Percentiles rank a stretch among this genome's conserved stretches.
Conservation (phyloP, 1,284 basidiomycete species). For the Apiotrichum domesticum region DNA sequence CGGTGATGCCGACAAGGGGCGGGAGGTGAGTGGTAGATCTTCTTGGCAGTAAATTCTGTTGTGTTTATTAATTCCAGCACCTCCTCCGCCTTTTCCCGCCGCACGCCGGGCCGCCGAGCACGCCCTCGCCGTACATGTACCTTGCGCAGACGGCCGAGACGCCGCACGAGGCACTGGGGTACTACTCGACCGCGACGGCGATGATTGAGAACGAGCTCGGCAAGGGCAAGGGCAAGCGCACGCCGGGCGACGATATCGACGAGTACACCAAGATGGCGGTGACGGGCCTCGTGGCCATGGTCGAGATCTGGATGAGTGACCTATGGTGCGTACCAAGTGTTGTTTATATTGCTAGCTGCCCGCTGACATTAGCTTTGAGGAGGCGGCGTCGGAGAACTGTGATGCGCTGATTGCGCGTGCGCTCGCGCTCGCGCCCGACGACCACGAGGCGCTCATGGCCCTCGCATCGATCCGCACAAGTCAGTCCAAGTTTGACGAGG, state of each 20-base stretch:
- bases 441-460: constrained; percentile 72
- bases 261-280: constrained; percentile 70
- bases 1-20: constrained; percentile 68
- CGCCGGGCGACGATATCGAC: constrained; percentile 54
- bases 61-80: constrained; percentile 23
- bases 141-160: constrained; percentile 74
- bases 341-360: not conserved
- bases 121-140: constrained; percentile 75
- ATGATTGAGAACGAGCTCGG: constrained; percentile 61
- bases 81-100: constrained; percentile 53
- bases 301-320: constrained; percentile 96
- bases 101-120: constrained; percentile 56
- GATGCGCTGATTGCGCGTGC: constrained; percentile 68
- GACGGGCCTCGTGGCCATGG: constrained; percentile 80
- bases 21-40: constrained; percentile 53
- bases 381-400: constrained; percentile 56
- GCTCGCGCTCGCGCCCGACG: constrained; percentile 65
- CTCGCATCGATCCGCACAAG: constrained; percentile 85
- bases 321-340: constrained; percentile 60
- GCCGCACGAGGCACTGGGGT: constrained; percentile 66
- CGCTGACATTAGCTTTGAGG: constrained; percentile 58
- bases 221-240: constrained; percentile 24
- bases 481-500: constrained; percentile 75
- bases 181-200: constrained; percentile 75
- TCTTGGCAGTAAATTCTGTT: not conserved